A percentile compares a stretch with the other conserved stretches of the same genome.
Evolutionary conservation across 306 rosid species (phyloP).

Genomic region (Psophocarpus tetragonolobus): DNA sequence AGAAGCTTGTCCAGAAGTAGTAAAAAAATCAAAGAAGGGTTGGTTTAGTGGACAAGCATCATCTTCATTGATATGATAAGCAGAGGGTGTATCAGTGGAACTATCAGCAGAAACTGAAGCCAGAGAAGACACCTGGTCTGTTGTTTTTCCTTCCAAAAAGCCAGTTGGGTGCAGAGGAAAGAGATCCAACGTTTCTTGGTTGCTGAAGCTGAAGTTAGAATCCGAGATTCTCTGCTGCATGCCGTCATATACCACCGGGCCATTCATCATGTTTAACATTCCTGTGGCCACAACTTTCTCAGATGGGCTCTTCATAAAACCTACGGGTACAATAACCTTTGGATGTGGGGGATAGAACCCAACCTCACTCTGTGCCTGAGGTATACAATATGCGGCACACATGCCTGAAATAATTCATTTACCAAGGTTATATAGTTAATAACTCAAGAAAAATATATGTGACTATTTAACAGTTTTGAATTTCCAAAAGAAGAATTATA

Average conservation of each 20-base stretch:
- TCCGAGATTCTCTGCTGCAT: conserved; percentile 31
- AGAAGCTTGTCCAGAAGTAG: conserved; percentile 36
- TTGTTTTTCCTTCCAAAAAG: conserved; percentile 44
- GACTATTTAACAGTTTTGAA: conserved; percentile 3
- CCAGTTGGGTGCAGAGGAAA: conserved; percentile 89
- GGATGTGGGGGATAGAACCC: conserved; percentile 45
- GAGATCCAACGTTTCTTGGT: conserved; percentile 65
- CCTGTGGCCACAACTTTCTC: conserved; percentile 33
- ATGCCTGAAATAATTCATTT: conserved; percentile 50
- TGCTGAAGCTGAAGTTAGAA: conserved; percentile 1
- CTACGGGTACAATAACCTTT: conserved; percentile 42
- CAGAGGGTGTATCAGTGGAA: conserved; percentile 30
- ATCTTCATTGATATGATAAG: conserved; percentile 6
- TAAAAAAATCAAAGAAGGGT: conserved; percentile 48
- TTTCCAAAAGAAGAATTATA: background rate
- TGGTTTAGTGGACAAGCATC: conserved; percentile 1
- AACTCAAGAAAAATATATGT: background rate
- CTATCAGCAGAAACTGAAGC: conserved; percentile 34
- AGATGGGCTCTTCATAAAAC: conserved; percentile 34
- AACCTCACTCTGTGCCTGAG: conserved; percentile 47
- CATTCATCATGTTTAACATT: conserved; percentile 28
- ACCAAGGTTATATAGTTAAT: background rate
- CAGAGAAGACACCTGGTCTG: conserved; percentile 27
- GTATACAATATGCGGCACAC: conserved; percentile 54
- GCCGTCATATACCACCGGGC: conserved; percentile 8